These are phyloP conservation scores for Saturnispora halmiae DNA, from an alignment of 805 yeast species.

Conservation along the genomic window DNA sequence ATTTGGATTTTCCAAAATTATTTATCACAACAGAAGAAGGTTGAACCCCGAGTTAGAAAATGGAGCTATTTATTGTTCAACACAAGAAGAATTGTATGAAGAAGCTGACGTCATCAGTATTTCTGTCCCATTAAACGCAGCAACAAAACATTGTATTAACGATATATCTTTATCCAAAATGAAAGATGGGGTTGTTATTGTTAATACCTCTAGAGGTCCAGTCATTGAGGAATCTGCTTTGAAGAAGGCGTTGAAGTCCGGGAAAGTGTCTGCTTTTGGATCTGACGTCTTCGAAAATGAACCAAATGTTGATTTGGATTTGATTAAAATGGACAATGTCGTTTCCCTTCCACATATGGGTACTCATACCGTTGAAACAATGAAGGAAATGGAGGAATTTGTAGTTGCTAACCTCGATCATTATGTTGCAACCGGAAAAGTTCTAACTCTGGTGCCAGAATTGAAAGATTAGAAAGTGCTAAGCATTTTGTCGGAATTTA, in stretches of 20 bases:
- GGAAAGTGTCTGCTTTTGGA: constrained; percentile 61
- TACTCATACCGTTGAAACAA: constrained; percentile 67
- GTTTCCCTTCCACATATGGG: constrained; percentile 86
- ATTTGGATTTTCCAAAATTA: constrained; percentile 63
- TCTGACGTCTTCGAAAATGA: constrained; percentile 71
- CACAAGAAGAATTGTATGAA: constrained; percentile 57
- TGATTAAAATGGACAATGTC: constrained; percentile 56
- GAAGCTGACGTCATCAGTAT: constrained; percentile 63
- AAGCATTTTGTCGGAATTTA: background rate
- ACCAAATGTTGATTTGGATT: constrained; percentile 59
- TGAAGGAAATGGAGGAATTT: constrained; percentile 70
- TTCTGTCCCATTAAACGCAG: constrained; percentile 65
- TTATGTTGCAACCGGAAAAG: constrained; percentile 57
- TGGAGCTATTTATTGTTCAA: constrained; percentile 56
- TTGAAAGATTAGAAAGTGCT: constrained; percentile 21
- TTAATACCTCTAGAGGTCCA: constrained; percentile 87
- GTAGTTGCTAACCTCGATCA: constrained; percentile 58
- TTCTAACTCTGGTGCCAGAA: constrained; percentile 77
- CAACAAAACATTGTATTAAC: constrained; percentile 64
- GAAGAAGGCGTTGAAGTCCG: constrained; percentile 45
- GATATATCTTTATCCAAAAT: constrained; percentile 50
- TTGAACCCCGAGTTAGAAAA: constrained; percentile 54
- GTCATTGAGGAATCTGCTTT: constrained; percentile 61
- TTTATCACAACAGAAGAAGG: constrained; percentile 62
- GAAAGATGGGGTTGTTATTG: constrained; percentile 70